phyloP scores from a whole-genome alignment of 306 rosid species.

The Medicago truncatula region DNA sequence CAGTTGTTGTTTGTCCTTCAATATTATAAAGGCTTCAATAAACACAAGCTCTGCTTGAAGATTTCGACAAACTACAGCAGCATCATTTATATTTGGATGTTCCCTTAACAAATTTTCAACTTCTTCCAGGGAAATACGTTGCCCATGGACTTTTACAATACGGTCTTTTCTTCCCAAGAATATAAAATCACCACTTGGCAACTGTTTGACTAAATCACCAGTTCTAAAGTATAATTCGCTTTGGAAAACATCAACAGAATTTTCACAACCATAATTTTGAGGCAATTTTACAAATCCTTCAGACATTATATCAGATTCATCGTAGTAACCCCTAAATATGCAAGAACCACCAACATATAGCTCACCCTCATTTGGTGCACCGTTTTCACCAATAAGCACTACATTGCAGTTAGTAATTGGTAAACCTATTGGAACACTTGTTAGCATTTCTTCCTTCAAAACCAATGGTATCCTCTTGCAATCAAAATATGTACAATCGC shows the following conservation, averaged over 20 bases:
- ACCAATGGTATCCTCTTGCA: constrained; percentile 82
- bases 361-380: constrained; percentile 68
- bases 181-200: constrained; percentile 77
- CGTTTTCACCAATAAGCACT: constrained; percentile 59
- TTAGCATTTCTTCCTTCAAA: constrained; percentile 63
- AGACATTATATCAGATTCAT: constrained; percentile 50
- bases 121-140: constrained; percentile 82
- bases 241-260: constrained; percentile 43
- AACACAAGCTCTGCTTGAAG: constrained; percentile 51
- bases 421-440: constrained; percentile 86
- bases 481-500: constrained; percentile 96
- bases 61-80: constrained; percentile 67
- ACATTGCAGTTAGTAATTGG: constrained; percentile 83
- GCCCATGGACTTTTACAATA: constrained; percentile 74
- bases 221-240: constrained; percentile 62
- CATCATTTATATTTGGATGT: constrained; percentile 70
- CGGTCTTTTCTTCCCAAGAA: constrained; percentile 93
- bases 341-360: constrained; percentile 82
- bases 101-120: constrained; percentile 70
- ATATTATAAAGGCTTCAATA: constrained; percentile 72
- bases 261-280: constrained; percentile 37
- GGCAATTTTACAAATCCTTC: constrained; percentile 52
- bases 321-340: constrained; percentile 69
- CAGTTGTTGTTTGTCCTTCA: constrained; percentile 53
- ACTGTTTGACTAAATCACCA: constrained; percentile 74